These are phyloP conservation scores for Fusarium subglutinans DNA, from an alignment of 2,329 filamentous ascomycete genomes.

Conservation along the genomic window DNA sequence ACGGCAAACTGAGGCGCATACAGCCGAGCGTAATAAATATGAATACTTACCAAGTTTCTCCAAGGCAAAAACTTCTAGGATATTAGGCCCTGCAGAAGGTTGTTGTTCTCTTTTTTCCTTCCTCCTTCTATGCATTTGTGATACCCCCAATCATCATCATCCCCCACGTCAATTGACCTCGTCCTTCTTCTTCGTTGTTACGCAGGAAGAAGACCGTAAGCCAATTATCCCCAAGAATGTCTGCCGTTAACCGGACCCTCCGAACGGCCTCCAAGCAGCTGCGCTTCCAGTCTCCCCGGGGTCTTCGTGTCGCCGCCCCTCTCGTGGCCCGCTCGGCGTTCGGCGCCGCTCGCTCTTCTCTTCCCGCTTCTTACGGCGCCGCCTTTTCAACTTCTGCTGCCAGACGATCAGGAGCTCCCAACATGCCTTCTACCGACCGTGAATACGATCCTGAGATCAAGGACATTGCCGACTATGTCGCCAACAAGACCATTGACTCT, in stretches of 20 bases:
- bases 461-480: slow-evolving; percentile 95
- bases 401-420: slow-evolving; percentile 59
- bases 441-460: slow-evolving; percentile 92
- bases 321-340: slow-evolving; percentile 47
- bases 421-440: slow-evolving; percentile 60
- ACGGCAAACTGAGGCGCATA: slow-evolving; percentile 35
- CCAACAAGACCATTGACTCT: slow-evolving; percentile 89
- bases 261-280: slow-evolving; percentile 64
- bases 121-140: slow-evolving; percentile 11
- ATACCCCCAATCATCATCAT: slow-evolving; percentile 21
- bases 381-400: slow-evolving; percentile 61
- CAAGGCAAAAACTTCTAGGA: slow-evolving; percentile 15
- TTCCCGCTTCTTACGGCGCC: slow-evolving; percentile 49
- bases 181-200: slow-evolving; percentile 15
- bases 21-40: slow-evolving; percentile 43
- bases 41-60: slow-evolving; percentile 26
- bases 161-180: slow-evolving; percentile 16
- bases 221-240: slow-evolving; percentile 52
- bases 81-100: slow-evolving; percentile 20
- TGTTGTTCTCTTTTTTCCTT: slow-evolving; percentile 2
- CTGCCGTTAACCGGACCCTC: slow-evolving; percentile 63
- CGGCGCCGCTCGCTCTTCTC: slow-evolving; percentile 46
- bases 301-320: slow-evolving; percentile 50
- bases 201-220: slow-evolving; percentile 16
- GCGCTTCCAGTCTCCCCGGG: slow-evolving; percentile 54